Conservation (phyloP, 108 stramenopile genomes). For the Cyclotella choctawhatcheeana region DNA sequence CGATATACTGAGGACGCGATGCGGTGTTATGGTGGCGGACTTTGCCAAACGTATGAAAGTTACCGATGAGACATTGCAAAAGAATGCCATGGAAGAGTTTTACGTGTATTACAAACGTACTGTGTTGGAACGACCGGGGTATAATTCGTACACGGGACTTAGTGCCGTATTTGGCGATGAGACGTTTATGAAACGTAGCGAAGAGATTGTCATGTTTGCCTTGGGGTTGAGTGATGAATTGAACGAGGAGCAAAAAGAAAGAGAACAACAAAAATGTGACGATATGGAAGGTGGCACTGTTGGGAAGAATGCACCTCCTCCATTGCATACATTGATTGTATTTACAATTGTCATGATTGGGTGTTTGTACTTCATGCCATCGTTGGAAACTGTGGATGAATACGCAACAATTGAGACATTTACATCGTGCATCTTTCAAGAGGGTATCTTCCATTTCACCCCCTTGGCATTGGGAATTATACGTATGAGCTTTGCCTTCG, state of each 20-base stretch:
- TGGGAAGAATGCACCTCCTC: constrained; percentile 55
- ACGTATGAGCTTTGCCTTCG: constrained; percentile 52
- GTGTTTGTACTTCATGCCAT: constrained; percentile 54
- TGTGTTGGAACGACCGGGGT: constrained; percentile 25
- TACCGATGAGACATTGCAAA: constrained; percentile 16
- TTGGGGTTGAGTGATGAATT: constrained; percentile 31
- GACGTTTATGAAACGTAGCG: constrained; percentile 40
- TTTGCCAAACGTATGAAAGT: constrained; percentile 24
- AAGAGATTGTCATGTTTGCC: constrained; percentile 41
- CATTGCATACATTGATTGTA: constrained; percentile 57
- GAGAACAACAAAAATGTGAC: too few species aligned
- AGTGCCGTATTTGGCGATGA: constrained; percentile 36
- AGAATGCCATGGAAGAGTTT: constrained; percentile 37
- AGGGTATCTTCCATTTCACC: constrained; percentile 45
- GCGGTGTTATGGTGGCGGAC: constrained; percentile 39
- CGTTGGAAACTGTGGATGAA: constrained; percentile 59
- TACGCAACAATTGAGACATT: constrained; percentile 62
- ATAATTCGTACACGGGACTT: constrained; percentile 50
- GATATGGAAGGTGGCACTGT: neutral
- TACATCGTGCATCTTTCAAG: constrained; percentile 58
- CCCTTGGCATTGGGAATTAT: constrained; percentile 53
- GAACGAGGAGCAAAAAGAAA: constrained; percentile 8
- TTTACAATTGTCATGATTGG: constrained; percentile 27
- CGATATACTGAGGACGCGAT: constrained; percentile 20
- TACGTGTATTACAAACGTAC: constrained; percentile 27